Conservation (phyloP, 495 filamentous ascomycete species). For the Neurospora tetraspora region DNA sequence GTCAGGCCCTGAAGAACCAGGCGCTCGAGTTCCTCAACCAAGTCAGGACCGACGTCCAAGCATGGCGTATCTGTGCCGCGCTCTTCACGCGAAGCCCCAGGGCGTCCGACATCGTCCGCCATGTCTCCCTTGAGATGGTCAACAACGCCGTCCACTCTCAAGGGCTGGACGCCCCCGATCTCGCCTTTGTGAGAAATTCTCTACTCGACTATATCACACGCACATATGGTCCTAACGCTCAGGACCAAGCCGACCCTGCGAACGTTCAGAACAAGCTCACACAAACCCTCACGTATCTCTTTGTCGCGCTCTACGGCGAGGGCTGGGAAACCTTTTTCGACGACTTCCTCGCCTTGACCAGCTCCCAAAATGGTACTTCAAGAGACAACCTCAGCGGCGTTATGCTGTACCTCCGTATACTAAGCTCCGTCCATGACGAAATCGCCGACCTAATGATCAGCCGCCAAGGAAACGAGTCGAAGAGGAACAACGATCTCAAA, state of each 20-base stretch:
- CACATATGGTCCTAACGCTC: constrained; percentile 52
- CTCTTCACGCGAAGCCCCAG: constrained; percentile 80
- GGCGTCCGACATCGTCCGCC: constrained; percentile 71
- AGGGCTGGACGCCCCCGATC: constrained; percentile 53
- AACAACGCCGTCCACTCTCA: constrained; percentile 78
- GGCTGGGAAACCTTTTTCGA: constrained; percentile 84
- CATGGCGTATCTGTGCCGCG: constrained; percentile 75
- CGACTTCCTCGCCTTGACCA: constrained; percentile 66
- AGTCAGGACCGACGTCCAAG: constrained; percentile 64
- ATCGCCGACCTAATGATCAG: constrained; percentile 87
- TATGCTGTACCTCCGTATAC: constrained; percentile 76
- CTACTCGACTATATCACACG: constrained; percentile 67
- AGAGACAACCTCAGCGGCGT: constrained; percentile 67
- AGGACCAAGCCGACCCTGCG: constrained; percentile 49
- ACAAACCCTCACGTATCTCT: constrained; percentile 88
- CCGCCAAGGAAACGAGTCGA: constrained; percentile 61
- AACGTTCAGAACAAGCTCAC: constrained; percentile 93
- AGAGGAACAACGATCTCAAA: constrained; percentile 74
- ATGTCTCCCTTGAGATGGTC: constrained; percentile 80
- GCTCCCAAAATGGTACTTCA: constrained; percentile 38
- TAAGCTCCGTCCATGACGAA: constrained; percentile 88
- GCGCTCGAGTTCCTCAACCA: constrained; percentile 82
- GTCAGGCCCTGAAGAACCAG: constrained; percentile 67
- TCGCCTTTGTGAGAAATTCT: constrained; percentile 62
- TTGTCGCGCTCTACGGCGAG: constrained; percentile 70